Percentiles rank a stretch among this genome's conserved stretches.
phyloP scores from a whole-genome alignment of 495 filamentous ascomycete genomes.

The Xylona heveae region DNA sequence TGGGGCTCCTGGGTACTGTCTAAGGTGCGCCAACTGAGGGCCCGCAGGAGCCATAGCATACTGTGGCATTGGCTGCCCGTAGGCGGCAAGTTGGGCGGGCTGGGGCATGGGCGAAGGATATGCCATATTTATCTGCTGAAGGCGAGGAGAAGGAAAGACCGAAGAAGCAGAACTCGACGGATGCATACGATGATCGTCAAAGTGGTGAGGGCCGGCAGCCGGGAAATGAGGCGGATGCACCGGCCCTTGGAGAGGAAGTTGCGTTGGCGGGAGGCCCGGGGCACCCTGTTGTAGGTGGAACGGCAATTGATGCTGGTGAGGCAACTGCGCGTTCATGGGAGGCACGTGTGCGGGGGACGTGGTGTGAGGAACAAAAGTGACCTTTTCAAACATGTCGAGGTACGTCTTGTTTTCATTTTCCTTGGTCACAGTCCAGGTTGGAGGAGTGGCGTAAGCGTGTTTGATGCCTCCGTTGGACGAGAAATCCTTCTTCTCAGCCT shows the following conservation, averaged over 20 bases:
- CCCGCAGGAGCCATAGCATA: slow-evolving; percentile 46
- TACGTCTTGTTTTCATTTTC: slow-evolving; percentile 48
- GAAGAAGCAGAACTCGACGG: slow-evolving; percentile 60
- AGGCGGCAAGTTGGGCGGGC: slow-evolving; percentile 43
- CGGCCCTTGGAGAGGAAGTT: slow-evolving; percentile 14
- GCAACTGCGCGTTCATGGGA: slow-evolving; percentile 34
- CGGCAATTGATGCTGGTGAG: slow-evolving; percentile 61
- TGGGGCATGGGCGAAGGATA: slow-evolving; percentile 51
- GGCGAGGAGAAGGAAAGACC: slow-evolving; percentile 57
- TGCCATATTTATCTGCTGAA: slow-evolving; percentile 43
- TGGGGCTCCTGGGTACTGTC: slow-evolving; percentile 27
- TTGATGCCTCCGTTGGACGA: slow-evolving; percentile 54
- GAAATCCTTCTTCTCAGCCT: slow-evolving; percentile 29
- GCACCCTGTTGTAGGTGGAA: slow-evolving; percentile 17
- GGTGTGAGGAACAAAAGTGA: slow-evolving; percentile 25
- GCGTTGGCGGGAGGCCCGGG: slow-evolving; percentile 8
- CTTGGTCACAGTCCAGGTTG: slow-evolving; percentile 49
- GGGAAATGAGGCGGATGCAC: slow-evolving; percentile 26
- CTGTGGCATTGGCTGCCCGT: slow-evolving; percentile 50
- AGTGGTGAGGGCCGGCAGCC: slow-evolving; percentile 38
- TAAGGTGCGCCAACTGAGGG: slow-evolving; percentile 23
- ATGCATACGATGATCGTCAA: slow-evolving; percentile 72
- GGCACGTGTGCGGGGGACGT: slow-evolving; percentile 47
- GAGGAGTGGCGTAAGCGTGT: slow-evolving; percentile 53
- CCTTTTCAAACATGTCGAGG: slow-evolving; percentile 52